Conservation (phyloP, 192 early-diverging fungal genomes). For the Backusella luteola region DNA sequence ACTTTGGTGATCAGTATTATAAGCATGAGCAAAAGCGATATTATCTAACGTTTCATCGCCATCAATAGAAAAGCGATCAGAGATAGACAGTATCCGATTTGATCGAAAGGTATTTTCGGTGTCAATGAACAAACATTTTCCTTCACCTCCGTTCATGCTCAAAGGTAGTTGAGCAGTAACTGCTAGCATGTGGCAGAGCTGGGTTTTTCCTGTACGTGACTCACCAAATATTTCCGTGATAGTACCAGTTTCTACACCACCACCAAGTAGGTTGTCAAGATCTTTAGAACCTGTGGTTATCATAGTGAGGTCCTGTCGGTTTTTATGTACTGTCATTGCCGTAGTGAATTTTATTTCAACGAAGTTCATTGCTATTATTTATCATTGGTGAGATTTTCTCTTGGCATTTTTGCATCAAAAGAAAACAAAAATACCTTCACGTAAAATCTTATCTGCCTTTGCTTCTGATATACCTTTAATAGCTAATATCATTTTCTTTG, state of each 20-base stretch:
- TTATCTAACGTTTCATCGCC: conserved; percentile 90
- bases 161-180: conserved; percentile 92
- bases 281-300: conserved; percentile 91
- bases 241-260: conserved; percentile 93
- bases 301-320: conserved; percentile 73
- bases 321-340: conserved; percentile 83
- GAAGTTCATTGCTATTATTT: conserved; percentile 70
- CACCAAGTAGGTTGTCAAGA: conserved; percentile 87
- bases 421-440: conserved; percentile 59
- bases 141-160: conserved; percentile 87
- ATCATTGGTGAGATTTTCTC: not conserved
- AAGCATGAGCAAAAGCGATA: conserved; percentile 91
- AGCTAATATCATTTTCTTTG: conserved; percentile 76
- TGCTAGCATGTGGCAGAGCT: conserved; percentile 92
- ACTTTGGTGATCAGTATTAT: conserved; percentile 95
- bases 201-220: conserved; percentile 96
- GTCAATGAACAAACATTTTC: conserved; percentile 95
- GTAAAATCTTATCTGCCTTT: conserved; percentile 91
- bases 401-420: not conserved
- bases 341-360: conserved; percentile 95
- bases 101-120: conserved; percentile 97
- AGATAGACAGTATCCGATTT: conserved; percentile 77
- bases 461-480: conserved; percentile 96
- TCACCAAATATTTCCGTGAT: conserved; percentile 98
- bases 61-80: conserved; percentile 78